phyloP scores from a whole-genome alignment of 139 green algal genomes.

The Haematococcus lacustris region DNA sequence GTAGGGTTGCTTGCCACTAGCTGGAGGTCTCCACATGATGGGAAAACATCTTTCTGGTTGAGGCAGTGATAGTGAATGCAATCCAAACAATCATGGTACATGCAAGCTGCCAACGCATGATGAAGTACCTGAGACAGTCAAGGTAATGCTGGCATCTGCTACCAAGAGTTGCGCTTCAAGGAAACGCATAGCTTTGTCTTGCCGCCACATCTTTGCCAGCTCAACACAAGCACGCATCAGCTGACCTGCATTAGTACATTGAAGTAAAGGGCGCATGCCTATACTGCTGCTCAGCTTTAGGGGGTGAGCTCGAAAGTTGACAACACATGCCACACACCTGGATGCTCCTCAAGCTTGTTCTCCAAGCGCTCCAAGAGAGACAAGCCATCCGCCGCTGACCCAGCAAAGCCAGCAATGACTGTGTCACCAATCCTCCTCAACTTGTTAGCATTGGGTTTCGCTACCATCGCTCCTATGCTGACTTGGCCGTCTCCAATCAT shows the following conservation, averaged over 20 bases:
- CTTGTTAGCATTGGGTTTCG: constrained; percentile 43
- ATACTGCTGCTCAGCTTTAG: too few relatives aligned
- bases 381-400: constrained; percentile 83
- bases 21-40: too few relatives aligned
- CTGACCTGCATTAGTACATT: constrained; percentile 29
- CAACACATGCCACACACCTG: constrained; percentile 50
- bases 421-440: constrained; percentile 31
- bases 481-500: constrained; percentile 41
- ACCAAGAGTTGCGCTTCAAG: constrained; percentile 72
- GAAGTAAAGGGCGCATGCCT: too few relatives aligned
- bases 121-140: constrained; percentile 42
- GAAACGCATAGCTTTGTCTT: constrained; percentile 83
- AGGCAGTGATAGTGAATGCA: too few relatives aligned
- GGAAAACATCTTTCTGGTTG: too few relatives aligned
- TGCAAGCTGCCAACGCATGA: background rate
- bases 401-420: constrained; percentile 43
- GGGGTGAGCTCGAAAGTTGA: too few relatives aligned
- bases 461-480: constrained; percentile 26
- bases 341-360: constrained; percentile 78
- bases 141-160: constrained; percentile 45
- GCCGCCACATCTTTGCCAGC: constrained; percentile 87
- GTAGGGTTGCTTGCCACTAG: too few relatives aligned
- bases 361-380: constrained; percentile 87
- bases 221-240: constrained; percentile 80
- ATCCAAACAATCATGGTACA: too few relatives aligned